Evolutionary conservation across 306 rosid genomes (phyloP), one percentile per base, ranked within the genome.

Genomic region (Fragaria iinumae): DNA sequence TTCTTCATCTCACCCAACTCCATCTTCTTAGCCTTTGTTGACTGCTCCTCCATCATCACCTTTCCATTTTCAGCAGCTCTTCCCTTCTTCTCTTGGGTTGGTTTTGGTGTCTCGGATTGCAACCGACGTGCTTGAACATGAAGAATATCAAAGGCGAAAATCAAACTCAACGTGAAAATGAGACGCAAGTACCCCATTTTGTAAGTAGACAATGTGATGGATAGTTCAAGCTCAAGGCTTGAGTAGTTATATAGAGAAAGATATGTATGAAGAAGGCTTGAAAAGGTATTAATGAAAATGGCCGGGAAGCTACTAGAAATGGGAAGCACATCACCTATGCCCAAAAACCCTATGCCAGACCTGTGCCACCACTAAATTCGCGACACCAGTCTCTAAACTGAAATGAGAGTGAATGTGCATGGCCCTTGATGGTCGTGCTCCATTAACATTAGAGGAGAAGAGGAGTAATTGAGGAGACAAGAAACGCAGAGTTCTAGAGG

Each of bases 1-100:
- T 59, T 67, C 63, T 77, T 82, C 85, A 67, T 70, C 50, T 72
- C 78, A 53, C 55, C 64, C 29, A 71, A 23, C n/a, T 76, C 69
- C 59, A 69, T 76, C 29, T 41, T 76, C n/a, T 41, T 48, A 11
- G 49, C 48, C 60, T 56, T 8, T 25, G 32, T 34, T 6, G 67
- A 23, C 9, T 27, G 44, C 70, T 47, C n/a, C 53, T 18, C 11
- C 23, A 50, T 41, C 62, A 32, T 32, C 57, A 59, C 14, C 62
- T 44, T 43, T 9, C 27, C 69, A 14, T 11, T 50, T 20, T 39
- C 44, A 18, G 11, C 49, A 9, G 4, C 6, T 16, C 23, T 47
- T 38, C 43, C 70, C 12, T 38, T 67, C 43, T 53, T 75, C 55
- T 53, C 74, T 53, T 36, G 29, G 8, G 16, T 1, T 18, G 20